Evolutionary conservation across 2,329 filamentous ascomycete genomes (phyloP), one percentile per base, ranked within the genome.

Genomic region (Stenocarpella maydis): DNA sequence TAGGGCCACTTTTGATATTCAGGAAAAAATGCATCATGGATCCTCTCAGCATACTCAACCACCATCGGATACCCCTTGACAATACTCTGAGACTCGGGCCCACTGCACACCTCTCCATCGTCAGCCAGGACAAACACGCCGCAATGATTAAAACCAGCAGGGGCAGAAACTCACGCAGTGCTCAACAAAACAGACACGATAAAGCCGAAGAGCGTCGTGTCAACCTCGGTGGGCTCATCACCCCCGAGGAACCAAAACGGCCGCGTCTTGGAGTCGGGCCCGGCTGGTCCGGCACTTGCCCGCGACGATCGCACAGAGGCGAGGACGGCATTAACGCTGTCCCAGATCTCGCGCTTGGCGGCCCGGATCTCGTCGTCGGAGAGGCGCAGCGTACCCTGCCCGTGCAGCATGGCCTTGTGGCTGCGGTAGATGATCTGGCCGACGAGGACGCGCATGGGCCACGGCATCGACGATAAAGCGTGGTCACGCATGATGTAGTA

Each of bases 161-260:
- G 15, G 17, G 19, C 24, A 67, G 60, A 84, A 5, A 37, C 86
- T 79, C 77, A 90, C 86, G 87, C 85, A 19, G 79, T 79, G 71
- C 83, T 86, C 3, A 88, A 74, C 71, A 91, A 75, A 1, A 78
- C 80, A n/a, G 84, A 84, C 17, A 80, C 78, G 43, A 90, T 78
- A 72, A 90, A 90, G 0, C 86, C 88, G 77, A 86, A 91, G 6
- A 91, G 54, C 0, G 80, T 80, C 1, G 85, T 80, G 75, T 91
- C 89, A 0, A 81, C 86, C 73, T 91, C 88, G 0, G 85, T 87
- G 4, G 88, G 88, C 3, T 76, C 72, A 0, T 81, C 73, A 0
- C 86, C 84, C 1, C 87, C 88, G 15, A 90, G 76, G 1, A 86
- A 75, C 88, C 88, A 91, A 73, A 90, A 90, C 5, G 84, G 83